These are phyloP conservation scores for Ophiostoma ips DNA, from an alignment of 2,329 filamentous ascomycete genomes.

Conservation along the genomic window DNA sequence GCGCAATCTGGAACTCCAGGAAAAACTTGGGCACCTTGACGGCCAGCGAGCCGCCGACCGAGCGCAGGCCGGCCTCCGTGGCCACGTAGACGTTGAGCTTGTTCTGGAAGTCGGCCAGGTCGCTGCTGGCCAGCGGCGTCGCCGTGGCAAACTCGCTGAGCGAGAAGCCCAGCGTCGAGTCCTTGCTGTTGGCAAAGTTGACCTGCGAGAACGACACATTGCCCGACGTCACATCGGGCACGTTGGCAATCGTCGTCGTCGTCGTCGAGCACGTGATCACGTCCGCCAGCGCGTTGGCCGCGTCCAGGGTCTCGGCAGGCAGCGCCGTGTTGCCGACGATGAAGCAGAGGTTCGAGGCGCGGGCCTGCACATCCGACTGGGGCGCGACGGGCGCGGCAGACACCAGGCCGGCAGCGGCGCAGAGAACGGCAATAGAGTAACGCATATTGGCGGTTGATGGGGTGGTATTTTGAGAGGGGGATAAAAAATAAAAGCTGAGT, in stretches of 20 bases:
- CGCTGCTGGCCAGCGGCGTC: constrained; percentile 30
- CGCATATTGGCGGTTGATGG: constrained; percentile 9
- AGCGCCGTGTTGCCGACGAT: constrained; percentile 35
- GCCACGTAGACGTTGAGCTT: constrained; percentile 42
- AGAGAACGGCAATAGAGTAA: constrained; percentile 9
- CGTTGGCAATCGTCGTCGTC: constrained; percentile 33
- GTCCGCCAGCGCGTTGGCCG: constrained; percentile 27
- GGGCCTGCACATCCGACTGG: constrained; percentile 1
- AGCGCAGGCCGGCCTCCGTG: constrained; percentile 44
- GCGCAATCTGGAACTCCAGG: constrained; percentile 41
- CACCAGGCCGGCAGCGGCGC: constrained; percentile 9
- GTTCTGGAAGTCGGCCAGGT: constrained; percentile 38
- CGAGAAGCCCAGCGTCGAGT: constrained; percentile 38
- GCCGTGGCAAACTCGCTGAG: constrained; percentile 39
- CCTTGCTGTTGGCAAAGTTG: constrained; percentile 38
- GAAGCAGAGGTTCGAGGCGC: constrained; percentile 29
- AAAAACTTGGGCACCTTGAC: constrained; percentile 54
- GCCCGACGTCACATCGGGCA: constrained; percentile 43
- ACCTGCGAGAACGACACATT: constrained; percentile 36
- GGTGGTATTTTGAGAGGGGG: neutral
- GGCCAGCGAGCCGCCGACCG: constrained; percentile 35
- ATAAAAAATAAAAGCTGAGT: neutral
- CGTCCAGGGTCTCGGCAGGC: constrained; percentile 33
- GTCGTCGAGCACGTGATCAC: constrained; percentile 35
- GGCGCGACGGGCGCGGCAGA: constrained; percentile 1